These are phyloP conservation scores for Colletotrichum filicis DNA, from an alignment of 2,329 filamentous ascomycete species.

Conservation along the genomic window DNA sequence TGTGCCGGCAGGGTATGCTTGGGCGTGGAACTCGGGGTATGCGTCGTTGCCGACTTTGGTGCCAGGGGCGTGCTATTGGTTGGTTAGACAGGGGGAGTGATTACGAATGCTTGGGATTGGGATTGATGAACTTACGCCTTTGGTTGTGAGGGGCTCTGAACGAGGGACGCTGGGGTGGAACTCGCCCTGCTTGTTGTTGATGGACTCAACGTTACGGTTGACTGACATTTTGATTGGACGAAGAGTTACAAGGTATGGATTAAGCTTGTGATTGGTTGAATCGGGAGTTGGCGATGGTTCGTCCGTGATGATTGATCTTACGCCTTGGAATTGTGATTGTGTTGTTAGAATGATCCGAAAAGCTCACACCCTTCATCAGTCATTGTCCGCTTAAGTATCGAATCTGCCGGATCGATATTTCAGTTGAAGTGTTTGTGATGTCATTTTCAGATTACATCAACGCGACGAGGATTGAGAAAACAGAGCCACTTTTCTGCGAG, in stretches of 20 bases:
- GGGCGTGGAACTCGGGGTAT: constrained; percentile 70
- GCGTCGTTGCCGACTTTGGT: constrained; percentile 68
- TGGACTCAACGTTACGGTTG: constrained; percentile 60
- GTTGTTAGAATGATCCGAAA: neutral
- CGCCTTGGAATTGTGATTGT: neutral
- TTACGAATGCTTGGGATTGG: neutral
- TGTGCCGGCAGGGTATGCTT: constrained; percentile 70
- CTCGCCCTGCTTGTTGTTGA: constrained; percentile 62
- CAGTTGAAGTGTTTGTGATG: neutral
- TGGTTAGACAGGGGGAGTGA: constrained; percentile 21
- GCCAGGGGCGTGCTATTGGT: constrained; percentile 71
- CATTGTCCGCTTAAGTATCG: constrained; percentile 11
- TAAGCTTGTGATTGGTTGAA: neutral
- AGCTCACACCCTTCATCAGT: neutral
- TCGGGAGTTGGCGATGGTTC: too few species aligned
- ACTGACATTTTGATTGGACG: constrained; percentile 50
- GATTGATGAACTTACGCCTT: constrained; percentile 59
- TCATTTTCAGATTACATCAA: constrained; percentile 26
- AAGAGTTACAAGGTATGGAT: neutral
- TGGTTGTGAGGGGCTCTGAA: constrained; percentile 62
- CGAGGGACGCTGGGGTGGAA: constrained; percentile 63
- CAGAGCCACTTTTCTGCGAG: constrained; percentile 24
- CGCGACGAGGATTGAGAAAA: constrained; percentile 12
- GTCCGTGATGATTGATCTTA: neutral
- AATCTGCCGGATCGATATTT: neutral